A percentile compares a stretch with the other conserved stretches of the same genome.
Evolutionary conservation across 352 stramenopile genomes (phyloP).

Genomic region (Globisporangium cystogenes): DNA sequence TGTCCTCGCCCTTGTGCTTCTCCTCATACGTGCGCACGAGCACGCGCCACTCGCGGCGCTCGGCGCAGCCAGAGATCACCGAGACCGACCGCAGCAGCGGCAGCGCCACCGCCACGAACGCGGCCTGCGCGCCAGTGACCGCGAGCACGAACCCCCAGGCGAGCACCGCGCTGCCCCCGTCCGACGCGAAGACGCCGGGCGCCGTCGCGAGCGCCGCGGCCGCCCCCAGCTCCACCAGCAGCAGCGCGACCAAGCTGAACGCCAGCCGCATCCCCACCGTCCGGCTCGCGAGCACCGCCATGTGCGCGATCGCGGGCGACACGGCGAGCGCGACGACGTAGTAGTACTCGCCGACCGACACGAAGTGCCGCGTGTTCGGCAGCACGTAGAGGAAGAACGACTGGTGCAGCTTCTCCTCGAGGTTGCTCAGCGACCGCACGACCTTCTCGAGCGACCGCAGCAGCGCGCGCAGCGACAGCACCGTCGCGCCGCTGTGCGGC

Average conservation of each 20-base stretch:
- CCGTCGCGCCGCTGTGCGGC: slow-evolving; percentile 9
- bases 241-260: slow-evolving; percentile 33
- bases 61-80: slow-evolving; percentile 33
- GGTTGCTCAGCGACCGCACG: slow-evolving; percentile 76
- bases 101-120: slow-evolving; percentile 20
- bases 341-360: slow-evolving; percentile 87
- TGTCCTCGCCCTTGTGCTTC: slow-evolving; percentile 17
- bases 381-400: slow-evolving; percentile 88
- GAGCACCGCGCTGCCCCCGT: background rate
- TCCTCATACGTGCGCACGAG: slow-evolving; percentile 29
- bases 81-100: slow-evolving; percentile 20
- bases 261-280: slow-evolving; percentile 62
- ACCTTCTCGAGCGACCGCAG: slow-evolving; percentile 60
- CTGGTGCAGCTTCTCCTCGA: slow-evolving; percentile 87
- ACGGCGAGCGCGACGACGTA: slow-evolving; percentile 70
- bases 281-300: slow-evolving; percentile 37
- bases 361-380: slow-evolving; percentile 61
- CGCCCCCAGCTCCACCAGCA: slow-evolving; percentile 30
- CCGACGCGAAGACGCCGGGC: slow-evolving; percentile 4
- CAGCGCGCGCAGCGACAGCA: slow-evolving; percentile 25
- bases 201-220: slow-evolving; percentile 15
- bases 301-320: slow-evolving; percentile 56
- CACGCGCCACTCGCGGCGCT: slow-evolving; percentile 33
- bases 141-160: slow-evolving; percentile 17
- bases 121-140: slow-evolving; percentile 19